Evolutionary conservation across 1,284 basidiomycete genomes (phyloP), one percentile per base, ranked within the genome.

Genomic region (Tremellales sp.): DNA sequence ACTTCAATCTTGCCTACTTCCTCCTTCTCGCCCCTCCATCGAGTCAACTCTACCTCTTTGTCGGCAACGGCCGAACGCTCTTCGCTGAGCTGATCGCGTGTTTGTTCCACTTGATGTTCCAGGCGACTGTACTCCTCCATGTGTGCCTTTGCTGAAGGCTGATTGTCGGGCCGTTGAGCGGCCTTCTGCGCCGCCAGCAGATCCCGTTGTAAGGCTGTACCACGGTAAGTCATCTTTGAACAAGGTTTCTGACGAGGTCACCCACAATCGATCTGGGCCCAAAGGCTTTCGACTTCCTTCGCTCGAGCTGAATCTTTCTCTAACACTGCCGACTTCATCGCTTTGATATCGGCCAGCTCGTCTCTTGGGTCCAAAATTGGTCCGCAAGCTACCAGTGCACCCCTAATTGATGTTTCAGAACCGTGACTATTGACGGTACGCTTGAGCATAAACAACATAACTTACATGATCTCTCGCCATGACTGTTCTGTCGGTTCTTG

Each of bases 51-150:
- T 6, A 54, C 61, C 49, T 73, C 68, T 39, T 60, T 59, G 46
- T 64, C 63, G 3, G 58, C 59, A 17, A 68, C 53, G 13, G 21
- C 35, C 8, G 56, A 54, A 54, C 67, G 60, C 43, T 68, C 68
- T 49, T 72, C 69, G 43, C 63, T 68, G 24, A 73, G 46, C 37
- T 58, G 51, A 50, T 72, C 72, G 10, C 58, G 61, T n/a, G 57
- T 46, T 2, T 60, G 41, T 27, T 62, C 63, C 42, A 68, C 64
- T 53, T 70, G 54, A 21, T 63, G 51, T 41, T 72, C 66, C 17
- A 73, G 58, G 3, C 52, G 23, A 8, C 58, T 51, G 4, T 71
- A 60, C 40, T 63, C 56, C 3, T 52, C 47, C 35, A 68, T 62
- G 52, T 73, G 67, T 26, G 68, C 65, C 13, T 54, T 47, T 4